Conservation (phyloP, 2,329 filamentous ascomycete species). For the Cryphonectria japonica region DNA sequence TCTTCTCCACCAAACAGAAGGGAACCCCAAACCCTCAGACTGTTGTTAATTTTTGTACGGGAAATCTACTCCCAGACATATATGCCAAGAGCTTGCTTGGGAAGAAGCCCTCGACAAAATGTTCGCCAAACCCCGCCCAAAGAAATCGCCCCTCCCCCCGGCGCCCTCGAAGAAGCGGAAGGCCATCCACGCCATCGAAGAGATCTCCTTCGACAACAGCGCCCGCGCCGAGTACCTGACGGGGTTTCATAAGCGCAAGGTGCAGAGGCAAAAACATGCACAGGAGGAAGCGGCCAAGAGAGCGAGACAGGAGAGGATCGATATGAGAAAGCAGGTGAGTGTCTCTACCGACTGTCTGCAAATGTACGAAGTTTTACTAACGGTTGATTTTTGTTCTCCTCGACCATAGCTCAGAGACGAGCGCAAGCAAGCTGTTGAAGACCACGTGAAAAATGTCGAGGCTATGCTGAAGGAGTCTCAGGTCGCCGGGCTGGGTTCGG, state of each 20-base stretch:
- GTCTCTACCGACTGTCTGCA: conserved; percentile 30
- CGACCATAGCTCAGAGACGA: conserved; percentile 74
- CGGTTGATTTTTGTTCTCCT: neutral
- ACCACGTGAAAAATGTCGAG: conserved; percentile 79
- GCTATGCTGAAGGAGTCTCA: conserved; percentile 67
- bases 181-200: conserved; percentile 64
- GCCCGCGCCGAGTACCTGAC: conserved; percentile 88
- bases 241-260: conserved; percentile 95
- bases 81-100: neutral
- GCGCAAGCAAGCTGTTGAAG: conserved; percentile 77
- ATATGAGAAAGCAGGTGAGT: conserved; percentile 73
- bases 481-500: conserved; percentile 48
- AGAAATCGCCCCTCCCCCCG: conserved; percentile 61
- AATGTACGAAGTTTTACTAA: neutral
- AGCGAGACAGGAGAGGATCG: conserved; percentile 76
- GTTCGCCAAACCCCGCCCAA: conserved; percentile 63
- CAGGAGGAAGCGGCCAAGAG: conserved; percentile 79
- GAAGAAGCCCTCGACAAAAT: conserved; percentile 29
- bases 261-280: conserved; percentile 81
- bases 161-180: conserved; percentile 71
- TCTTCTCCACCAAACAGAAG: neutral
- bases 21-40: neutral
- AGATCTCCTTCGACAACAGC: conserved; percentile 81
- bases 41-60: neutral
- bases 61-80: neutral